Evolutionary conservation across 805 yeast species (phyloP), one percentile per base, ranked within the genome.

Genomic region (Diddensiella transvaalensis): DNA sequence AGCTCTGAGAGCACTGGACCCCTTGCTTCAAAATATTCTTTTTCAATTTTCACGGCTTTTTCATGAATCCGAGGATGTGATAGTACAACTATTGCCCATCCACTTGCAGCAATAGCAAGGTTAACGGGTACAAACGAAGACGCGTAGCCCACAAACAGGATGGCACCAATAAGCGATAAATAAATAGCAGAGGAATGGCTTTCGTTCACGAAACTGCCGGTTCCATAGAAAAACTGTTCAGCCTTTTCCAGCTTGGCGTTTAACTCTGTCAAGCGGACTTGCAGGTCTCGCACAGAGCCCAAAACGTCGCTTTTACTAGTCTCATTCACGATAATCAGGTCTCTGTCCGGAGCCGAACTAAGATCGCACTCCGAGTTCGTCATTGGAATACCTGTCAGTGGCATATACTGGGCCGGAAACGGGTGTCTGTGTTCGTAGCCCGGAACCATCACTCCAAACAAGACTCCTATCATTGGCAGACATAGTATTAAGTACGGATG

Each of bases 381-480:
- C 42, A 17, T 23, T 10, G 19, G 22, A 6, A 41, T 17, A 32
- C 21, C 22, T 15, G 54, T 54, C 3, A 52, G 52, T 2, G 66
- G 56, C 3, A 59, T 57, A n/a, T 60, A 58, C 3, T 60, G 57
- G 6, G 53, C 52, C 1, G 65, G 64, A 18, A 53, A 47, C 0
- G 93, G 93, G 61, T 87, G 93, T 44, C 87, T 71, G 43, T 75
- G 71, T 17, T 78, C 68, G 59, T 82, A 89, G 3, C 83, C 87
- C 0, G 95, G 91, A 1, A 84, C 68, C 69, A 89, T 73, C 2
- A 83, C 68, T 1, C 80, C 82, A 47, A 75, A 70, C 24, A 84
- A 56, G 2, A 86, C 41, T 42, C 70, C 72, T 1, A 83, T 51
- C 32, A 83, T 56, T 0, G 96, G 96, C 26, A 82, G 71, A 1